Base-by-base conservation (phyloP, 805 yeast genomes). In the Tetrapisispora pingtungensis region DNA sequence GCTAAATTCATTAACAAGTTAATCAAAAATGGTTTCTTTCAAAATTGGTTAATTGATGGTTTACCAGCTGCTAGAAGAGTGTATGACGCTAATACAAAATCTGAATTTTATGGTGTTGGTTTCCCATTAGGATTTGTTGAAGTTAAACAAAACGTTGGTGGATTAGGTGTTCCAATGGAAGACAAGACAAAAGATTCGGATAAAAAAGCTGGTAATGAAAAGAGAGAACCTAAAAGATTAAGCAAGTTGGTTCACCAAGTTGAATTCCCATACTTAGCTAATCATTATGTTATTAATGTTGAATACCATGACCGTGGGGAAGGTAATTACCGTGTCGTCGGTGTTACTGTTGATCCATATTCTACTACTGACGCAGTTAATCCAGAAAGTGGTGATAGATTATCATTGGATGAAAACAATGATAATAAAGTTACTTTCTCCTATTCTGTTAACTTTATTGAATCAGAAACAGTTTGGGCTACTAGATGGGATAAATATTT, bases 401-500 rank as follows among this genome's bases (percentile, higher is more conserved):
- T 84, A 28, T 53, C 55, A 3, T 70, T 86, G 53, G 67, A 66
- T 41, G 73, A 73, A 40, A 73, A 72, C 18, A 60, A 59, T 13
- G 78, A 73, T 31, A 73, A 80, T 6, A 59, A 62, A 1, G 95
- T 90, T n/a, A 59, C 71, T 17, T 93, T 78, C 68, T 77, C 95
- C n/a, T 93, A 93, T 65, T 80, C 93, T 2, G 93, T 90, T 17
- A 67, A 61, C 31, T 93, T 90, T 72, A 62, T 67, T 18, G 75
- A 74, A 44, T 81, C 90, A 8, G 71, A 70, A 6, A 84, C 93
- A 2, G 77, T 80, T 4, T 93, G 97, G 97, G 97, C 97, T 30
- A 90, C 97, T 2, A 80, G 98, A 68, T 93, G 98, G 98, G 98
- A 93, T 65, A 86, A 87, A 65, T 93, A 93, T 62, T 71, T 93